These are phyloP conservation scores for Naganishia antarctica DNA, from an alignment of 768 basidiomycete genomes.

Conservation along the genomic window DNA sequence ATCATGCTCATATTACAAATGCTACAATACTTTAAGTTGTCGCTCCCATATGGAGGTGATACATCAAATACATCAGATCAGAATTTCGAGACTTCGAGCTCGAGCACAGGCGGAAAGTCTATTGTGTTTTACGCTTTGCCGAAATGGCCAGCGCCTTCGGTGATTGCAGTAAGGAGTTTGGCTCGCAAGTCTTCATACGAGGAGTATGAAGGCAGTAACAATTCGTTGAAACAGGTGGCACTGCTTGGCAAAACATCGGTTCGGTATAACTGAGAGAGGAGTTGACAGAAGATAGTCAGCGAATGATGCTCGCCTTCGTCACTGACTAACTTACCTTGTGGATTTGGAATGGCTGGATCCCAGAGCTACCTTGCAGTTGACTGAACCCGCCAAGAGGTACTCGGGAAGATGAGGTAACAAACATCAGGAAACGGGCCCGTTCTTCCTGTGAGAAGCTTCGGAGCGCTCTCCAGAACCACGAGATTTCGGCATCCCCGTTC, in stretches of 20 bases:
- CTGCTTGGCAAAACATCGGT: slow-evolving; percentile 26
- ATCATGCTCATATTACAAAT: background rate
- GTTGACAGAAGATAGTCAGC: background rate
- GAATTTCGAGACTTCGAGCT: too few relatives aligned
- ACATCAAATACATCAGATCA: too few relatives aligned
- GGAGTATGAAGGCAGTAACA: slow-evolving; percentile 74
- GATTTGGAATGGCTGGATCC: slow-evolving; percentile 90
- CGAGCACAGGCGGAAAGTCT: too few relatives aligned
- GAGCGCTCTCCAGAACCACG: slow-evolving; percentile 98
- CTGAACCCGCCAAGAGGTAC: slow-evolving; percentile 92
- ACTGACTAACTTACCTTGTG: slow-evolving; percentile 81
- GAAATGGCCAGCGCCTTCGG: slow-evolving; percentile 93
- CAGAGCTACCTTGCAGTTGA: slow-evolving; percentile 68
- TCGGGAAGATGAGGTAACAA: slow-evolving; percentile 83
- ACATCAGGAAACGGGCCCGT: slow-evolving; percentile 91
- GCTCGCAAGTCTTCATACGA: slow-evolving; percentile 95
- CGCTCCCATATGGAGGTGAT: too few relatives aligned
- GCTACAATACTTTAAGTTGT: background rate
- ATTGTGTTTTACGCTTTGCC: slow-evolving; percentile 51
- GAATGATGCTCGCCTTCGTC: slow-evolving; percentile 64
- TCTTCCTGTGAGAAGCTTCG: slow-evolving; percentile 97
- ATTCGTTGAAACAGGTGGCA: slow-evolving; percentile 45
- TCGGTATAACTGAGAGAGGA: slow-evolving; percentile 24
- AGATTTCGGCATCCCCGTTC: slow-evolving; percentile 75
- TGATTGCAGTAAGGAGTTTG: slow-evolving; percentile 83